Evolutionary conservation across 2,329 filamentous ascomycete genomes (phyloP).

Genomic region (Ophiostoma pallidulum): DNA sequence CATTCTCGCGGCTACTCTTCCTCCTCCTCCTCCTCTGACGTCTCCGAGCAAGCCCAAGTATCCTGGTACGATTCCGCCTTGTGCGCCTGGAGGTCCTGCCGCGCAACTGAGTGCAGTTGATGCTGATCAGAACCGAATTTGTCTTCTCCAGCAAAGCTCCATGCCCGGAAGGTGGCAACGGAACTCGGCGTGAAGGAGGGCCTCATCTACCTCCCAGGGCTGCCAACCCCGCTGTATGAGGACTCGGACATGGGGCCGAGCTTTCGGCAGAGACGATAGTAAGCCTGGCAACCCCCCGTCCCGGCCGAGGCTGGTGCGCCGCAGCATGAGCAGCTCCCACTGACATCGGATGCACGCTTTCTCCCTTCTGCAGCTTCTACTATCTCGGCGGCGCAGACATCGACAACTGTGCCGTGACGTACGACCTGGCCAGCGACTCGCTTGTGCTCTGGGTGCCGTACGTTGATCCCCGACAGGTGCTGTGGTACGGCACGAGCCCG

Average conservation of each 20-base stretch:
- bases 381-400: slow-evolving; percentile 48
- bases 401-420: slow-evolving; percentile 45
- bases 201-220: slow-evolving; percentile 47
- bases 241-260: slow-evolving; percentile 48
- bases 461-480: slow-evolving; percentile 49
- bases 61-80: too few species aligned
- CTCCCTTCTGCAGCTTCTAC: slow-evolving; percentile 38
- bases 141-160: slow-evolving; percentile 37
- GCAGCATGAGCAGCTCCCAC: too few species aligned
- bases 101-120: too few species aligned
- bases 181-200: slow-evolving; percentile 40
- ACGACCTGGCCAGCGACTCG: slow-evolving; percentile 48
- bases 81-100: too few species aligned
- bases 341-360: neutral
- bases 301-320: neutral
- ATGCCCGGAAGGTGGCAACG: slow-evolving; percentile 46
- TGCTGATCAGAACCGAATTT: too few species aligned
- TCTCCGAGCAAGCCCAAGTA: slow-evolving; percentile 22
- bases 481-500: slow-evolving; percentile 56
- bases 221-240: slow-evolving; percentile 41
- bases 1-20: neutral
- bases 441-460: slow-evolving; percentile 67
- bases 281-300: slow-evolving; percentile 22
- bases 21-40: neutral
- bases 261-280: slow-evolving; percentile 52